Conservation (phyloP, 1,139 yeast genomes). For the Lodderomyces parapsilosis region DNA sequence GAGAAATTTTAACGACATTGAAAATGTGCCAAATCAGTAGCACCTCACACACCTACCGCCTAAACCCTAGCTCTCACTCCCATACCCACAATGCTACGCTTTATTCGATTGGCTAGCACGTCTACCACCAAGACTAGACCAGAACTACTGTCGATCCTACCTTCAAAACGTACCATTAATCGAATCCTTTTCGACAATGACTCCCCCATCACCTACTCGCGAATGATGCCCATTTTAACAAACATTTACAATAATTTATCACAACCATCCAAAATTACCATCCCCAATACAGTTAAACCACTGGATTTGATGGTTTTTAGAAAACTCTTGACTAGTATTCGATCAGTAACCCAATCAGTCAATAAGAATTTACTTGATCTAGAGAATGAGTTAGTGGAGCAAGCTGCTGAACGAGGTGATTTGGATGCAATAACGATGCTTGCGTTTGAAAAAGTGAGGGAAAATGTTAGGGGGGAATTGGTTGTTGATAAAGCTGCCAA, state of each 20-base stretch:
- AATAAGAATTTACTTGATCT: constrained; percentile 55
- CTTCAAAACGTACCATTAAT: constrained; percentile 56
- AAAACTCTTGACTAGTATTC: constrained; percentile 58
- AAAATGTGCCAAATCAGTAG: neutral
- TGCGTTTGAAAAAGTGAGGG: constrained; percentile 57
- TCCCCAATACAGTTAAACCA: constrained; percentile 49
- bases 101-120: constrained; percentile 1
- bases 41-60: too few relatives aligned
- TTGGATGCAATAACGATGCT: constrained; percentile 76
- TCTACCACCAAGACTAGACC: constrained; percentile 28
- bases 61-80: neutral
- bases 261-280: constrained; percentile 27
- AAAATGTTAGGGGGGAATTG: constrained; percentile 9
- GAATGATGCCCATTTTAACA: constrained; percentile 53
- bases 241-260: constrained; percentile 48
- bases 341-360: constrained; percentile 59
- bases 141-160: constrained; percentile 50
- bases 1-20: neutral
- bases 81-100: neutral
- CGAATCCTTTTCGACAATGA: constrained; percentile 65
- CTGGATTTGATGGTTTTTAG: constrained; percentile 68
- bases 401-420: constrained; percentile 81
- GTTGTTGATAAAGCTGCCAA: constrained; percentile 43
- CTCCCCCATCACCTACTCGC: constrained; percentile 51
- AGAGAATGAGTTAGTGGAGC: constrained; percentile 71